phyloP scores from a whole-genome alignment of 805 yeast genomes.

The Candida corydali region DNA sequence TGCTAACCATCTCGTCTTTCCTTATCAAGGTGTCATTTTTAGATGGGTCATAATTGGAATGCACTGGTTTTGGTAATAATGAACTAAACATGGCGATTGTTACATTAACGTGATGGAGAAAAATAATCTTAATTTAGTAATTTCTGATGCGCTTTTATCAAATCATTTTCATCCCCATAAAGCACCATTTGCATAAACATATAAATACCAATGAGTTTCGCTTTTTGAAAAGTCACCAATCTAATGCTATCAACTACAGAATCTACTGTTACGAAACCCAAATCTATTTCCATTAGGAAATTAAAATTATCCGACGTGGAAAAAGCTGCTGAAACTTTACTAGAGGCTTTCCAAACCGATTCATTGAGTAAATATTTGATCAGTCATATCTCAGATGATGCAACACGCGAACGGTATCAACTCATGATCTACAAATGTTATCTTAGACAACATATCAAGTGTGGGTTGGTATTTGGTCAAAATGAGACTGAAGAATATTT shows the following conservation, averaged over 20 bases:
- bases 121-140: not conserved
- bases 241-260: too few species aligned
- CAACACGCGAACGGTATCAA: conserved; percentile 23
- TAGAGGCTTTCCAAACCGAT: conserved; percentile 33
- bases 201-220: too few species aligned
- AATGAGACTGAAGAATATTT: conserved; percentile 40
- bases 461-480: conserved; percentile 48
- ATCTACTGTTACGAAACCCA: not conserved
- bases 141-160: not conserved
- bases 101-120: not conserved
- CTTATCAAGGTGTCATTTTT: conserved; percentile 2
- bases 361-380: conserved; percentile 29
- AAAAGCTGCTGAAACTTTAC: conserved; percentile 36
- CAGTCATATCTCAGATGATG: conserved; percentile 20
- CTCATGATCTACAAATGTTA: conserved; percentile 47
- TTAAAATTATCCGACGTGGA: conserved; percentile 15
- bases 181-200: too few species aligned
- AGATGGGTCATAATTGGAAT: conserved; percentile 16
- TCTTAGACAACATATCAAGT: conserved; percentile 44
- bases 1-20: conserved; percentile 14
- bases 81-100: conserved; percentile 35
- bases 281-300: conserved; percentile 3
- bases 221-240: too few species aligned
- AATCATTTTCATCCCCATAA: too few species aligned
- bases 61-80: conserved; percentile 29